Evolutionary conservation across 2,329 filamentous ascomycete genomes (phyloP).

Genomic region (Neofusicoccum parvum): DNA sequence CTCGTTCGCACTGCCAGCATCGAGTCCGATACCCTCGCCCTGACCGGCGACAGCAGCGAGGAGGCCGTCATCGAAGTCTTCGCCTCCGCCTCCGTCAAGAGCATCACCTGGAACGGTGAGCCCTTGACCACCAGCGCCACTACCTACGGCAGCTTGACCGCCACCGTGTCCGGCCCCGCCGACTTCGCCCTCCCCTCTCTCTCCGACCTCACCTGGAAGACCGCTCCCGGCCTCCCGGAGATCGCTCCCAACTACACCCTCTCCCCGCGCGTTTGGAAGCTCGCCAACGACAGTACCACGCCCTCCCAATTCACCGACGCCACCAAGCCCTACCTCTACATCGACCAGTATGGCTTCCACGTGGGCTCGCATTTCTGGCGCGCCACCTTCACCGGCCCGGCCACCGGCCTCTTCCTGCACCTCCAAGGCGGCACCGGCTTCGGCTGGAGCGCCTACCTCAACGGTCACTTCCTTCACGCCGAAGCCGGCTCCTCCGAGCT

Average conservation of each 20-base stretch:
- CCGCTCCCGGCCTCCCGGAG: constrained; percentile 53
- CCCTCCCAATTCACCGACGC: constrained; percentile 38
- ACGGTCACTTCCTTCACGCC: constrained; percentile 59
- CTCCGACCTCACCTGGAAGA: constrained; percentile 46
- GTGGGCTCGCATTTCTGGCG: constrained; percentile 46
- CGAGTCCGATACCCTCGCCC: constrained; percentile 28
- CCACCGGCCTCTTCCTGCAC: constrained; percentile 53
- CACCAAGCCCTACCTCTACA: constrained; percentile 44
- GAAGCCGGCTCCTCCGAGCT: constrained; percentile 53
- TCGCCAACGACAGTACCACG: constrained; percentile 36
- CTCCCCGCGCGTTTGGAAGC: constrained; percentile 46
- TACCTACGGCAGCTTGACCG: constrained; percentile 40
- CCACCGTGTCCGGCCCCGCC: constrained; percentile 29
- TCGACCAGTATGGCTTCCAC: constrained; percentile 46
- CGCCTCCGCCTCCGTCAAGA: constrained; percentile 31
- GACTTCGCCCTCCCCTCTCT: constrained; percentile 44
- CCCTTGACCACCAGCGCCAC: constrained; percentile 34
- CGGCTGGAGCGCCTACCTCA: constrained; percentile 62
- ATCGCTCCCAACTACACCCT: constrained; percentile 47
- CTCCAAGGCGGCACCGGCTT: constrained; percentile 58
- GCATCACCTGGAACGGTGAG: constrained; percentile 43
- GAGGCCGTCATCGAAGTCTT: constrained; percentile 42
- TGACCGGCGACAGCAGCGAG: constrained; percentile 41
- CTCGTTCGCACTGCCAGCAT: constrained; percentile 38
- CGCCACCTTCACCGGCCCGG: constrained; percentile 41